Base-by-base conservation (phyloP, 768 basidiomycete species). In the Plicaturopsis crispa region DNA sequence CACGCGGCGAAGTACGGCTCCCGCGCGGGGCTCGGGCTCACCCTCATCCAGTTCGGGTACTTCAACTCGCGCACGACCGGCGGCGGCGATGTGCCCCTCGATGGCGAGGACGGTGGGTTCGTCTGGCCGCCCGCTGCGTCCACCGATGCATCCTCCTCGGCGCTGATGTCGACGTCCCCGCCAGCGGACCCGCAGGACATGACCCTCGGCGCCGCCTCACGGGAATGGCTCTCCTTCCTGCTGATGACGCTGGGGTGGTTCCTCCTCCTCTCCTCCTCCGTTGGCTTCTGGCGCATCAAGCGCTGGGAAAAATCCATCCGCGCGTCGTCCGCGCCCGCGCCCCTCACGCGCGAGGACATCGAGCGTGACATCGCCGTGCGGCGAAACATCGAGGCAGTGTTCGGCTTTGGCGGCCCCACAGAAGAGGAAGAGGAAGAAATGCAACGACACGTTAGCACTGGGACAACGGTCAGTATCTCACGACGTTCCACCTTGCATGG, bases 231-330 rank as follows among this genome's bases (percentile, higher is more conserved):
- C 31, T 81, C 90, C 2, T 91, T 96, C 63, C 58, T 93, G 39
- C 72, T 97, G 53, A 94, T 98, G 85, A 87, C 84, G 1, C 49
- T 92, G 32, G 93, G 90, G 10, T 96, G 92, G 92, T 91, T 94
- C 70, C 67, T 97, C 17, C 67, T 97, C 22, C 67, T 96, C 23
- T 84, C 89, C 1, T 89, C 87, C 24, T 40, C 85, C 39, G 75
- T 91, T 21, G 80, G 84, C 7, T 96, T 73, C 60, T 83, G 80
- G 75, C 80, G 87, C 44, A 70, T 89, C 34, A 90, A 90, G 53
- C 81, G 81, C 37, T 91, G 86, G 84, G 87, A 90, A 53, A 56
- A 65, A 33, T 80, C 80, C 6, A 70, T 90, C 38, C 76, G 80
- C 20, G 58, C 68, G 51, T 46, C 64, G 35, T 46, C 58, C 23